These are phyloP conservation scores for Penicillium sp. DNA, from an alignment of 2,329 filamentous ascomycete species.

Conservation along the genomic window DNA sequence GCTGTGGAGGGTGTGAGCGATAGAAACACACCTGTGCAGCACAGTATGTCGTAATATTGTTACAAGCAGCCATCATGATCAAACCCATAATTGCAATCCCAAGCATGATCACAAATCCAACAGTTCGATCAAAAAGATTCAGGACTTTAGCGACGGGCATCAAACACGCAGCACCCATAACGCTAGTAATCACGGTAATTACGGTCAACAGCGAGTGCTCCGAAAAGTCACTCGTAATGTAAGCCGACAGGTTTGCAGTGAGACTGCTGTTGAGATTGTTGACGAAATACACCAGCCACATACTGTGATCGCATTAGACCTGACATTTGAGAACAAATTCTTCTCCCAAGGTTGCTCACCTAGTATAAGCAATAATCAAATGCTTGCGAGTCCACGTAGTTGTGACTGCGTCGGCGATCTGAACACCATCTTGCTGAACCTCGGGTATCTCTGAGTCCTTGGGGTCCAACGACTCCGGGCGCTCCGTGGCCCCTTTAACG, in stretches of 20 bases:
- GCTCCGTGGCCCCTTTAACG: background rate
- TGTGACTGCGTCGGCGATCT: constrained; percentile 23
- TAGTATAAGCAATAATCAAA: constrained; percentile 50
- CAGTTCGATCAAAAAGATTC: constrained; percentile 61
- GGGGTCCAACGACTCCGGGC: background rate
- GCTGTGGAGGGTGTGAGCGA: background rate
- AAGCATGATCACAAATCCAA: constrained; percentile 55
- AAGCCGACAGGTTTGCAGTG: constrained; percentile 46
- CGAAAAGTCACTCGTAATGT: constrained; percentile 54
- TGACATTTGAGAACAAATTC: constrained; percentile 43
- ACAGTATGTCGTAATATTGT: constrained; percentile 60
- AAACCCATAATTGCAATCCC: constrained; percentile 50
- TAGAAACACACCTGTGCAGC: constrained; percentile 50
- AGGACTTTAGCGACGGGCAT: constrained; percentile 63
- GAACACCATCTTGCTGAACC: constrained; percentile 28
- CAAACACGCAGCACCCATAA: constrained; percentile 58
- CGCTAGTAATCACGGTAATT: constrained; percentile 55
- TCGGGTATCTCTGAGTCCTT: background rate
- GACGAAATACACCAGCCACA: constrained; percentile 46
- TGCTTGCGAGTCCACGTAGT: constrained; percentile 41
- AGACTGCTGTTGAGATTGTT: constrained; percentile 43
- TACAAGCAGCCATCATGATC: constrained; percentile 62
- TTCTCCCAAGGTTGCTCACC: constrained; percentile 29
- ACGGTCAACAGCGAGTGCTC: constrained; percentile 56
- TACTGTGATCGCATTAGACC: constrained; percentile 30